A percentile compares a stretch with the other conserved stretches of the same genome.
Evolutionary conservation across 257 asterid genomes (phyloP).

Genomic region (Ligustrum vulgare): DNA sequence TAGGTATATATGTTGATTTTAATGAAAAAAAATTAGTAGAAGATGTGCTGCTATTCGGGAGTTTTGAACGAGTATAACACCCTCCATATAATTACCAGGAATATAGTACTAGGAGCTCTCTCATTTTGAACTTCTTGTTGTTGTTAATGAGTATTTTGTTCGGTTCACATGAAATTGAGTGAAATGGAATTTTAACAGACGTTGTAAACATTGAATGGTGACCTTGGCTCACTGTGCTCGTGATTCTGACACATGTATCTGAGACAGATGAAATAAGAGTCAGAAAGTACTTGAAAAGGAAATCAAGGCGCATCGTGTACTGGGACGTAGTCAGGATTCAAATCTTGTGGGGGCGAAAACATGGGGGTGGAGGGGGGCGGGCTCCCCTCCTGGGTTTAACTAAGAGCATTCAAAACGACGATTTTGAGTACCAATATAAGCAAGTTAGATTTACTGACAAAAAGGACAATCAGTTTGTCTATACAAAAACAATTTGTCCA

Average conservation of each 20-base stretch:
- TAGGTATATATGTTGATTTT: background rate
- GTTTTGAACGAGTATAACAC: background rate
- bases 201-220: background rate
- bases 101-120: too few relatives aligned
- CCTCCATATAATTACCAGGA: background rate
- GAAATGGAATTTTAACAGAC: background rate
- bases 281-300: background rate
- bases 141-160: background rate
- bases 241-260: background rate
- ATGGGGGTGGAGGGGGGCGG: too few relatives aligned
- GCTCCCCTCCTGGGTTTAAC: too few relatives aligned
- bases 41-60: background rate
- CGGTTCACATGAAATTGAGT: conserved; percentile 13
- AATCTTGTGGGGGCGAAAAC: too few relatives aligned
- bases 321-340: too few relatives aligned
- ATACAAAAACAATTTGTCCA: too few relatives aligned
- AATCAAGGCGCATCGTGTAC: background rate
- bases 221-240: background rate
- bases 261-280: background rate
- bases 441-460: too few relatives aligned
- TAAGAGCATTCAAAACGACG: too few relatives aligned
- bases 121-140: too few relatives aligned
- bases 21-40: background rate
- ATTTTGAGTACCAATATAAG: too few relatives aligned
- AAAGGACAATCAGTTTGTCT: too few relatives aligned